Evolutionary conservation across 768 basidiomycete genomes (phyloP).

Genomic region (Serendipita vermifera): DNA sequence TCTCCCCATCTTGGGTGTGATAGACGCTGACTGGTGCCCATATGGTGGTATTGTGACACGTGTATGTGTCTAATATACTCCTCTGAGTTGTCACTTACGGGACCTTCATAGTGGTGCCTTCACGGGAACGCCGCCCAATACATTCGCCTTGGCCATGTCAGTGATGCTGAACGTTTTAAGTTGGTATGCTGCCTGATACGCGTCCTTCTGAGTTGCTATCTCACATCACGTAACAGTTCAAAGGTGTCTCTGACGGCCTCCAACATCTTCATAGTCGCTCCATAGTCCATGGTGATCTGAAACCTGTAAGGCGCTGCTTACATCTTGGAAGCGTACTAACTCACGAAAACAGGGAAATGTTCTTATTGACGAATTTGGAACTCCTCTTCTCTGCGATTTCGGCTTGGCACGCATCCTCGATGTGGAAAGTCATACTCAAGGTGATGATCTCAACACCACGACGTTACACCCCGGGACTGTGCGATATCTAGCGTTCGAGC

Average conservation of each 20-base stretch:
- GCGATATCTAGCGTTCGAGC: background rate
- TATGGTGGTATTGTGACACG: background rate
- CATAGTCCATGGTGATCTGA: background rate
- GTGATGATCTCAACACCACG: background rate
- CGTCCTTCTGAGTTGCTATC: background rate
- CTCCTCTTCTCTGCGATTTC: background rate
- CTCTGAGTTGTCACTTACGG: background rate
- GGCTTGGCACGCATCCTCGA: background rate
- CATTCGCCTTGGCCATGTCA: background rate
- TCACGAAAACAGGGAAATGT: background rate
- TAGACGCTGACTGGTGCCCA: background rate
- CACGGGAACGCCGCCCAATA: background rate
- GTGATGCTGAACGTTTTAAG: background rate
- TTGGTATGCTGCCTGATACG: background rate
- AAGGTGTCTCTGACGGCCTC: background rate
- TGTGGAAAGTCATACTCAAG: background rate
- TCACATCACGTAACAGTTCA: background rate
- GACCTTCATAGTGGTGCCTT: background rate
- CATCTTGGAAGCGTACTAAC: background rate
- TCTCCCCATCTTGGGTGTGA: background rate
- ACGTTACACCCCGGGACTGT: background rate
- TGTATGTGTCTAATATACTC: background rate
- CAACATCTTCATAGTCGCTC: background rate
- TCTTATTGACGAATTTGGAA: background rate
- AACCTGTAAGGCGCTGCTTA: background rate